Percentiles rank a stretch among this genome's conserved stretches.
Conservation (phyloP, 164 flowering plant species). For the Magnolia kwangsiensis region DNA sequence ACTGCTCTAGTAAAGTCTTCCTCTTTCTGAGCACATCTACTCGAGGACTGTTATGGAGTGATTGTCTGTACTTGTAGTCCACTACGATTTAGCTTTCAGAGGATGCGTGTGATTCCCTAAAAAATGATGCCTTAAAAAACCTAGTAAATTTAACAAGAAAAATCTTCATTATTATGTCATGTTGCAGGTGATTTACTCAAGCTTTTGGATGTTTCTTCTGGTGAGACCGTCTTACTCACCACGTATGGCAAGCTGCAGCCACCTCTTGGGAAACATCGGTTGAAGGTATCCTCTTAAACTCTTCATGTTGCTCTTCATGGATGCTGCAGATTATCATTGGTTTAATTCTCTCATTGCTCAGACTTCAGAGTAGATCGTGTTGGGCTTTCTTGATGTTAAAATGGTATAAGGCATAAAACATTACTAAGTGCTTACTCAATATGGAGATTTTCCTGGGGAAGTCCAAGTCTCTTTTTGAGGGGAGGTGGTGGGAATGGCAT, state of each 20-base stretch:
- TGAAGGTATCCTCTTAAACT: conserved; percentile 55
- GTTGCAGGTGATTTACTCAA: conserved; percentile 71
- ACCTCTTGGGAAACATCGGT: conserved; percentile 92
- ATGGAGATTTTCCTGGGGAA: background rate
- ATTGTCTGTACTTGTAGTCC: no score
- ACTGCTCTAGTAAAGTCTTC: no score
- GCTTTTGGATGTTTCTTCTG: conserved; percentile 69
- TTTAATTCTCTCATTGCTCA: background rate
- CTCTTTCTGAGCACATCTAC: no score
- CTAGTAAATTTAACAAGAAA: background rate
- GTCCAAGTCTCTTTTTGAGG: background rate
- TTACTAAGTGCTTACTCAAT: background rate
- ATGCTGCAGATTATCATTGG: background rate
- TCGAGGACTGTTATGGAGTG: no score
- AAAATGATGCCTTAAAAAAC: no score
- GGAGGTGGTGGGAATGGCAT: no score
- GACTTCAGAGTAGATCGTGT: background rate
- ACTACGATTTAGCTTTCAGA: background rate
- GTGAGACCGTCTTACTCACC: conserved; percentile 50
- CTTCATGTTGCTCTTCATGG: background rate
- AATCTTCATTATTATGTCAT: background rate
- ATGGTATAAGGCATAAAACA: background rate
- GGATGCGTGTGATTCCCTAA: background rate
- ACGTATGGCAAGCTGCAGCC: conserved; percentile 92
- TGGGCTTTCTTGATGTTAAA: background rate